Percentiles rank a stretch among this genome's conserved stretches.
Evolutionary conservation across 2,329 filamentous ascomycete genomes (phyloP).

Genomic region (Huntiella bhutanensis): DNA sequence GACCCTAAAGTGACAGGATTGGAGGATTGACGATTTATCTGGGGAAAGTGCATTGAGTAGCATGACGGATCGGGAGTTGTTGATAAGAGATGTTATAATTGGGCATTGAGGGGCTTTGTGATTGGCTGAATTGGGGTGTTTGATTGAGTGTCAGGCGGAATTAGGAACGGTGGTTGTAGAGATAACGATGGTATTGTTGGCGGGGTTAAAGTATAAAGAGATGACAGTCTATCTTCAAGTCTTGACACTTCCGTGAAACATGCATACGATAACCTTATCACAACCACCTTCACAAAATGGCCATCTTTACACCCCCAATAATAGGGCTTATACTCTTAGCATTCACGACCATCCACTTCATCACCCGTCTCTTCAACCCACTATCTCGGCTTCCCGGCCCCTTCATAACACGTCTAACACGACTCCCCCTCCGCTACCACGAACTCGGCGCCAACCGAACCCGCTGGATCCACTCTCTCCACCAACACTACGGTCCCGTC

Average conservation of each 20-base stretch:
- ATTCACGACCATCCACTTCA: slow-evolving; percentile 15
- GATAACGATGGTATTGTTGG: neutral
- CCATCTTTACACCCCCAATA: slow-evolving; percentile 16
- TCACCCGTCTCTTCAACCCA: slow-evolving; percentile 18
- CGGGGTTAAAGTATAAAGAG: neutral
- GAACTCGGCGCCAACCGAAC: slow-evolving; percentile 36
- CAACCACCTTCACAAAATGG: slow-evolving; percentile 1
- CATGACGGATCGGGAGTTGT: neutral
- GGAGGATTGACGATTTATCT: neutral
- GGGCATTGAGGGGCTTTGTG: neutral
- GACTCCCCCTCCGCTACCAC: slow-evolving; percentile 32
- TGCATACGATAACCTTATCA: neutral
- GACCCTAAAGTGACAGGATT: neutral
- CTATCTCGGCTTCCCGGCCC: slow-evolving; percentile 29
- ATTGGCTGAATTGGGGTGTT: no score
- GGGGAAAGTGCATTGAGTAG: neutral
- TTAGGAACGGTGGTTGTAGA: no score
- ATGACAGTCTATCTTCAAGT: neutral
- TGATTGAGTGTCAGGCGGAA: no score
- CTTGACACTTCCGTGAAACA: no score
- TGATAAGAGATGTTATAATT: neutral
- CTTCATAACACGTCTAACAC: slow-evolving; percentile 27
- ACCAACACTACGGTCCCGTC: slow-evolving; percentile 35
- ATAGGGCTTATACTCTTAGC: slow-evolving; percentile 14
- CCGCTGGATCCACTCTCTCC: slow-evolving; percentile 36